Evolutionary conservation across 2,329 filamentous ascomycete species (phyloP).

Genomic region (Penicillium sp.): DNA sequence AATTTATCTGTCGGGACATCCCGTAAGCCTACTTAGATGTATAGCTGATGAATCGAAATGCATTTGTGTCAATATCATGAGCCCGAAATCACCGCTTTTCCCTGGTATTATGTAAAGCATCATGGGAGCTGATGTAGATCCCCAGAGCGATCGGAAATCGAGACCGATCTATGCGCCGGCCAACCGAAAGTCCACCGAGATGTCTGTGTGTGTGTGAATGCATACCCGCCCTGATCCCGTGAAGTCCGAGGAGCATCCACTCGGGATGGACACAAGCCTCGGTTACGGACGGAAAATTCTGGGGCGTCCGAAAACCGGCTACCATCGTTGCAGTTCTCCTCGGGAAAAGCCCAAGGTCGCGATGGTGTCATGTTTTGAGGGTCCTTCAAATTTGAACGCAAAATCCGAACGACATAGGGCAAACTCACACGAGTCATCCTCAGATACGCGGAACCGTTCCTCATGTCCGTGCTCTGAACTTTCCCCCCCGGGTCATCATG

Average conservation of each 20-base stretch:
- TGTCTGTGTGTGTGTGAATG: neutral
- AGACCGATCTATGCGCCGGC: neutral
- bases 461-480: conserved; percentile 9
- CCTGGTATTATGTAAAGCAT: neutral
- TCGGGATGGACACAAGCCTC: conserved; percentile 10
- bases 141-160: neutral
- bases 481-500: neutral
- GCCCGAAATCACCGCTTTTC: neutral
- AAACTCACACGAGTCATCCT: neutral
- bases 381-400: too few species aligned
- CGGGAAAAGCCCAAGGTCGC: conserved; percentile 10
- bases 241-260: conserved; percentile 2
- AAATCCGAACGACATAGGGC: too few species aligned
- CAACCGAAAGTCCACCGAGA: neutral
- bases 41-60: too few species aligned
- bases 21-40: neutral
- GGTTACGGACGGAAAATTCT: conserved; percentile 27
- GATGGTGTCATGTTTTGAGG: neutral
- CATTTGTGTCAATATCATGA: too few species aligned
- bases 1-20: conserved; percentile 48
- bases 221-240: conserved; percentile 1
- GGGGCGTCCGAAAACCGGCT: conserved; percentile 15
- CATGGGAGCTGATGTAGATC: neutral
- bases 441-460: neutral
- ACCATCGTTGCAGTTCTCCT: conserved; percentile 11